These are phyloP conservation scores for Candida loeiensis DNA, from an alignment of 805 yeast species.

Conservation along the genomic window DNA sequence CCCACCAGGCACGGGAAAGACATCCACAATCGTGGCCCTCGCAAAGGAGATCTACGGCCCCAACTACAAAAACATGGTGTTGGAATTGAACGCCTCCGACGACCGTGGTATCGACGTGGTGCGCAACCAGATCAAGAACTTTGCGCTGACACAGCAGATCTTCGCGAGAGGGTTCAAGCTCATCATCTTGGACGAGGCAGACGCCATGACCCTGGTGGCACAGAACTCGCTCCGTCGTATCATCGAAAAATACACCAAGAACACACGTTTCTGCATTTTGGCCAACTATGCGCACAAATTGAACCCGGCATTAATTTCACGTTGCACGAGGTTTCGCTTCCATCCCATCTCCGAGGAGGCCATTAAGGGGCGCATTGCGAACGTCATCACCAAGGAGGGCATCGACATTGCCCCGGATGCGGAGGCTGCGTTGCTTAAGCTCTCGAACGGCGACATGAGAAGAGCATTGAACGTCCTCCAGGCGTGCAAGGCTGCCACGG, in stretches of 20 bases:
- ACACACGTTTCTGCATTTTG: conserved; percentile 91
- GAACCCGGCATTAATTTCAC: conserved; percentile 88
- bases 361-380: conserved; percentile 60
- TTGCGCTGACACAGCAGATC: conserved; percentile 94
- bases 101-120: conserved; percentile 98
- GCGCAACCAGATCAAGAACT: conserved; percentile 94
- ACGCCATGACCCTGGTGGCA: conserved; percentile 86
- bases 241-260: conserved; percentile 89
- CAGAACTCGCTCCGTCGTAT: conserved; percentile 79
- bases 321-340: conserved; percentile 94
- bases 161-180: conserved; percentile 82
- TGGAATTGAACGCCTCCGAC: conserved; percentile 94
- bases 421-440: conserved; percentile 55
- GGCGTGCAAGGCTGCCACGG: conserved; percentile 78
- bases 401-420: conserved; percentile 60
- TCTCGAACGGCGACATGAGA: conserved; percentile 96
- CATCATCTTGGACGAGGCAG: conserved; percentile 93
- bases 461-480: conserved; percentile 89
- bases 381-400: conserved; percentile 67
- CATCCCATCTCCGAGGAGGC: conserved; percentile 72
- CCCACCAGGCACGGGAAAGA: conserved; percentile 93
- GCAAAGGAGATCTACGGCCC: conserved; percentile 85
- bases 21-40: conserved; percentile 82
- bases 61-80: conserved; percentile 79
- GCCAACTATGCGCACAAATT: conserved; percentile 95